These are phyloP conservation scores for Hexamita inflata DNA, from an alignment of 208 protist genomes.

Conservation along the genomic window DNA sequence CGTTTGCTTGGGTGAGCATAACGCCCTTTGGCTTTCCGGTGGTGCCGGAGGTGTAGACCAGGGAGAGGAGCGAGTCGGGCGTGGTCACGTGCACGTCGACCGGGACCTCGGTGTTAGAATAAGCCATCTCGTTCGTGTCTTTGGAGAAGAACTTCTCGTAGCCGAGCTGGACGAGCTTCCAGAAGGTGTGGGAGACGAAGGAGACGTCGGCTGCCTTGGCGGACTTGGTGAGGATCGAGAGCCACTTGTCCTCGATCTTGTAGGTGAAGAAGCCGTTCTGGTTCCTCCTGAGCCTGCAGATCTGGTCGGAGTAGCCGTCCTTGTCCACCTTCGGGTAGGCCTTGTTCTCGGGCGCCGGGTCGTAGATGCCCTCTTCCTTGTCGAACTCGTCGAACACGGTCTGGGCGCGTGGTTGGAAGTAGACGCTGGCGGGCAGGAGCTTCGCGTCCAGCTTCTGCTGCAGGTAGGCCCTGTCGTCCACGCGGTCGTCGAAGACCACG, in stretches of 20 bases:
- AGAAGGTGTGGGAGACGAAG: background rate
- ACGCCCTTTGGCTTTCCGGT: constrained; percentile 30
- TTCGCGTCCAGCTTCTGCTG: too few species aligned
- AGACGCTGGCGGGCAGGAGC: background rate
- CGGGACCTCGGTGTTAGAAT: background rate
- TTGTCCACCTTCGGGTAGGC: too few species aligned
- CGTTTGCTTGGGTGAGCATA: constrained; percentile 13
- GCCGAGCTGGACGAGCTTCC: background rate
- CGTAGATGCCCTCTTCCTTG: background rate
- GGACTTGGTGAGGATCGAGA: background rate
- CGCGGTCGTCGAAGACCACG: constrained; percentile 6
- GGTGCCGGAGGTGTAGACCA: constrained; percentile 37
- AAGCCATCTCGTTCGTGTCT: background rate
- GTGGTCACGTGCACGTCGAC: background rate
- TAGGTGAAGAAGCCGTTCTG: too few species aligned
- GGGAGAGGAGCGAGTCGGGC: constrained; percentile 11
- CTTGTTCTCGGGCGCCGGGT: too few species aligned
- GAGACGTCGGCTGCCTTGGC: background rate
- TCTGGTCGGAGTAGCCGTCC: too few species aligned
- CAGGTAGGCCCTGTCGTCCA: background rate
- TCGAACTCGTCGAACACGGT: background rate
- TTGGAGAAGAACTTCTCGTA: background rate
- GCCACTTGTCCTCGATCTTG: too few species aligned
- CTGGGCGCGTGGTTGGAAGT: background rate
- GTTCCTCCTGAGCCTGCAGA: too few species aligned